Conservation (phyloP, 208 protist species). For the Crithidia sp. region DNA sequence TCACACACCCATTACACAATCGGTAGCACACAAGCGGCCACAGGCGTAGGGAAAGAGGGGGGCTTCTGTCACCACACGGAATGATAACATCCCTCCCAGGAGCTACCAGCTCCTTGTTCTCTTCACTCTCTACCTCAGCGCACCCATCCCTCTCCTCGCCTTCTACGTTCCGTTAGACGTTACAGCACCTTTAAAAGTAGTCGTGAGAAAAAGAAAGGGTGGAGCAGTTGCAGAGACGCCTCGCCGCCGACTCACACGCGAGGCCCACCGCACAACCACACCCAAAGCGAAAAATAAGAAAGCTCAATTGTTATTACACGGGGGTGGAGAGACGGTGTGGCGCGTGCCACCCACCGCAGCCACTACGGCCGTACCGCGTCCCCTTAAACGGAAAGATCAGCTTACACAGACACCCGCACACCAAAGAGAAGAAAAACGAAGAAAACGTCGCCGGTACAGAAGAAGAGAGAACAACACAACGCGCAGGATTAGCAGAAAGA, state of each 20-base stretch:
- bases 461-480: neutral
- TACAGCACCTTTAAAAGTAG: neutral
- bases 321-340: neutral
- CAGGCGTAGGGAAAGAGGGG: no score
- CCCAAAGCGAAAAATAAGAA: neutral
- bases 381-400: neutral
- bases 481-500: no score
- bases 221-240: neutral
- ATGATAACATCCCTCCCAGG: no score
- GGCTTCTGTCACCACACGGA: no score
- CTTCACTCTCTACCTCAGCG: no score
- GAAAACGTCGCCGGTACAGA: neutral
- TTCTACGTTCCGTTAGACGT: neutral
- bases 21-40: no score
- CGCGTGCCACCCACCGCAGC: no score
- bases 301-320: slow-evolving; percentile 1
- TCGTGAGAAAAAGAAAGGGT: no score
- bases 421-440: neutral
- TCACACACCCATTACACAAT: no score
- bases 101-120: no score
- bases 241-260: neutral
- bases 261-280: neutral
- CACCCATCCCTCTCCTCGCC: no score
- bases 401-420: neutral
- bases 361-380: no score